Evolutionary conservation across 768 basidiomycete species (phyloP), one percentile per base, ranked within the genome.

Genomic region (Boletus subparvulus): DNA sequence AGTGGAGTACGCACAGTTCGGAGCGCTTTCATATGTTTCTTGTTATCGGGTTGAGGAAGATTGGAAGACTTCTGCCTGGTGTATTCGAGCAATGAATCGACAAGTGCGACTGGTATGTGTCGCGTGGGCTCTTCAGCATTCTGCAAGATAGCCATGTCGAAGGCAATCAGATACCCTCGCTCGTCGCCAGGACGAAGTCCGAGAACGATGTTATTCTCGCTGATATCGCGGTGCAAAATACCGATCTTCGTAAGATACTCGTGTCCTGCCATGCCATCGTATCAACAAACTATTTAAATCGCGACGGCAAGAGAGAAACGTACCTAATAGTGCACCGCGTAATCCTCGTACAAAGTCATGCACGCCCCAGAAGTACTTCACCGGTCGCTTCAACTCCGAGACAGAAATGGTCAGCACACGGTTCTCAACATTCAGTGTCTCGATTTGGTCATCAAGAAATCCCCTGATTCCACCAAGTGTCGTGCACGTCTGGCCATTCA

Each of bases 201-300:
- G 7, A 74, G 67, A 9, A 74, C 63, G n/a, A 75, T 60, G 49
- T 74, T 74, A 10, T 72, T 70, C n/a, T 65, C 63, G 56, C 70
- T 74, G 46, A 73, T 57, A 44, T 75, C 69, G 10, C 70, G 62
- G 40, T 74, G 72, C 2, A 73, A 44, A 43, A 76, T 62, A 0
- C 64, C 65, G 17, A 56, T 52, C 2, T 26, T 19, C 11, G 43
- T 51, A 0, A 64, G 51, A 41, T 41, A 61, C 26, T 61, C 37
- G 17, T 59, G 61, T 0, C 63, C 62, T 59, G 21, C 10, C 16
- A 21, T 12, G 12, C 39, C 19, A 2, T 2, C 16, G 5, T 1
- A 36, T 55, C 36, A 55, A 10, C 3, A 47, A 3, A 13, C 1
- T 1, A 32, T 30, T 19, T 40, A n/a, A 17, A n/a, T 9, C 17